These are phyloP conservation scores for Laburnicola sp. DNA, from an alignment of 2,329 filamentous ascomycete genomes.

Conservation along the genomic window DNA sequence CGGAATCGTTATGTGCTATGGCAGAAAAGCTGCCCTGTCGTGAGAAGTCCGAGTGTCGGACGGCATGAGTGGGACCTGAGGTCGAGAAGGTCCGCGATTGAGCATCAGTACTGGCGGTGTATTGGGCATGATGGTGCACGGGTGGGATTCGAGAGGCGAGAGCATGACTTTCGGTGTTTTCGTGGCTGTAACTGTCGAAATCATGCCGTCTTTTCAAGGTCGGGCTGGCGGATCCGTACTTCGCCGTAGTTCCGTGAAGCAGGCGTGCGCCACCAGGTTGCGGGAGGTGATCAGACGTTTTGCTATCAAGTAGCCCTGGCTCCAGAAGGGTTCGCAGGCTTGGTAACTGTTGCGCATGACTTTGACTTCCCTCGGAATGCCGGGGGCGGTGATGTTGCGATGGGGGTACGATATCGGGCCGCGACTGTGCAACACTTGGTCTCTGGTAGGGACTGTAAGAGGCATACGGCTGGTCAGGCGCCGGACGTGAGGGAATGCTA, in stretches of 20 bases:
- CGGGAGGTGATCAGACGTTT: conserved; percentile 29
- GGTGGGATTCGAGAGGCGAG: conserved; percentile 33
- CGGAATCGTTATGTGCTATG: conserved; percentile 25
- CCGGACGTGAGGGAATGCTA: conserved; percentile 79
- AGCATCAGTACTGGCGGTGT: conserved; percentile 22
- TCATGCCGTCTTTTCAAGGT: conserved; percentile 44
- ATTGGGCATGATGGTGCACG: conserved; percentile 30
- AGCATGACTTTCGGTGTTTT: conserved; percentile 32
- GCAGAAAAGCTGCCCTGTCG: conserved; percentile 29
- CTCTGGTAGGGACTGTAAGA: conserved; percentile 36
- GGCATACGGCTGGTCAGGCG: conserved; percentile 28
- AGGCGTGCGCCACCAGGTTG: conserved; percentile 23
- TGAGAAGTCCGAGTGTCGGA: conserved; percentile 27
- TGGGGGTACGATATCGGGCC: conserved; percentile 26
- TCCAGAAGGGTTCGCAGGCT: conserved; percentile 45
- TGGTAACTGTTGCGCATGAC: conserved; percentile 40
- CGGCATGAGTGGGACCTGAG: conserved; percentile 24
- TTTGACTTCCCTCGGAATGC: conserved; percentile 31
- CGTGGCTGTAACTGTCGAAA: conserved; percentile 35
- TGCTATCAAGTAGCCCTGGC: conserved; percentile 41
- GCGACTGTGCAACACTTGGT: conserved; percentile 30
- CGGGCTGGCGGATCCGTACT: conserved; percentile 39
- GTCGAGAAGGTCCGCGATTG: conserved; percentile 30
- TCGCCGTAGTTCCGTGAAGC: conserved; percentile 23
- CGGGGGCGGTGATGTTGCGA: conserved; percentile 30